These are phyloP conservation scores for Prunus armeniaca DNA, from an alignment of 306 rosid genomes.

Conservation along the genomic window DNA sequence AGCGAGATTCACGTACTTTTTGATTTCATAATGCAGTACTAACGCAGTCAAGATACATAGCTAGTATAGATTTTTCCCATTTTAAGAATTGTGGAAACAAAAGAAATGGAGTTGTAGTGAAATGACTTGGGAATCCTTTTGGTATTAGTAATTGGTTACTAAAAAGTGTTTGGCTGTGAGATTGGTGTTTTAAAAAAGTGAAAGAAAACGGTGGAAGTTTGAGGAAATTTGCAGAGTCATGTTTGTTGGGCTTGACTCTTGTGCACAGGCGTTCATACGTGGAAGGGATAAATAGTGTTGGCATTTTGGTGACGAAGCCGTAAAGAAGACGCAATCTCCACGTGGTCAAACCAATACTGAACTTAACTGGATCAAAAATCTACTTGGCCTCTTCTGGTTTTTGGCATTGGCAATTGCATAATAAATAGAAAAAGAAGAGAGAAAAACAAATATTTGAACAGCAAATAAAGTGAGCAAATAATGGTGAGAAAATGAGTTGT, in stretches of 20 bases:
- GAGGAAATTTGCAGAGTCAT: slow-evolving; percentile 3
- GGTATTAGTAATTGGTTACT: neutral
- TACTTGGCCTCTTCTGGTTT: no score
- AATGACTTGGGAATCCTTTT: neutral
- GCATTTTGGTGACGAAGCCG: slow-evolving; percentile 20
- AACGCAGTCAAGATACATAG: no score
- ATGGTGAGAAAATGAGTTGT: neutral
- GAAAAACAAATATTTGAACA: neutral
- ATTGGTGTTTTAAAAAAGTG: neutral
- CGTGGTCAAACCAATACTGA: slow-evolving; percentile 14
- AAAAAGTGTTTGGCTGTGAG: neutral
- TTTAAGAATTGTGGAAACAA: neutral
- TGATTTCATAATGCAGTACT: no score
- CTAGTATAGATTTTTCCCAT: no score
- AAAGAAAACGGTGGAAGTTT: neutral
- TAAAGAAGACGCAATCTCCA: slow-evolving; percentile 34
- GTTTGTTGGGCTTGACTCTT: slow-evolving; percentile 21
- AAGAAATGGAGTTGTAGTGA: neutral
- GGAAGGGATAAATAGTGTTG: neutral
- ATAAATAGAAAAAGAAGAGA: no score
- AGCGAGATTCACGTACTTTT: no score
- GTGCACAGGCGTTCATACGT: slow-evolving; percentile 21
- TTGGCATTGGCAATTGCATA: neutral
- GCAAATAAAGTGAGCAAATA: neutral
- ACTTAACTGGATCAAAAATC: no score